These are phyloP conservation scores for Coniophora puteana DNA, from an alignment of 1,284 basidiomycete genomes.

Conservation along the genomic window DNA sequence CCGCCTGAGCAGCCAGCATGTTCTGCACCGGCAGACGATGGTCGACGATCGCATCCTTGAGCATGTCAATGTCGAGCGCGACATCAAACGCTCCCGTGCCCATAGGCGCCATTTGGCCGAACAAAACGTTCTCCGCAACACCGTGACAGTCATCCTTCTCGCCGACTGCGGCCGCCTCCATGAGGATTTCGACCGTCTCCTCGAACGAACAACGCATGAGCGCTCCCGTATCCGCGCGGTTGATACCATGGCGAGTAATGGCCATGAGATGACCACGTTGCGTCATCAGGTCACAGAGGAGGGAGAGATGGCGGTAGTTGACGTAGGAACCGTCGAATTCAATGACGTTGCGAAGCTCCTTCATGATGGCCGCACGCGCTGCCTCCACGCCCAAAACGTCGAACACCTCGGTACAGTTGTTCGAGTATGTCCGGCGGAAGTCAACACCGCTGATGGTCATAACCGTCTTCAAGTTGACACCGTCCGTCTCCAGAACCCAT, in stretches of 20 bases:
- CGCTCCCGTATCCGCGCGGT: constrained; percentile 94
- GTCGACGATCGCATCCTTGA: constrained; percentile 98
- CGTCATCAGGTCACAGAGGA: constrained; percentile 98
- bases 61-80: constrained; percentile 95
- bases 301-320: constrained; percentile 95
- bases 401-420: constrained; percentile 96
- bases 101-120: constrained; percentile 99
- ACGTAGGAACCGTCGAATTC: constrained; percentile 99
- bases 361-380: constrained; percentile 90
- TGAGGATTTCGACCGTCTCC: constrained; percentile 98
- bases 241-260: constrained; percentile 99
- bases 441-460: constrained; percentile 96
- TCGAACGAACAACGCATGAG: constrained; percentile 99
- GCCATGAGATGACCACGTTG: constrained; percentile 96
- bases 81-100: constrained; percentile 96
- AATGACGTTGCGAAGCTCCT: constrained; percentile 91
- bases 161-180: constrained; percentile 97
- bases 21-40: constrained; percentile 88
- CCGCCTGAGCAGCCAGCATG: constrained; percentile 76
- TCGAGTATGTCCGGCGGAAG: constrained; percentile 89
- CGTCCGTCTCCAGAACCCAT: constrained; percentile 98
- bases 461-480: constrained; percentile 91
- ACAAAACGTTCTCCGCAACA: constrained; percentile 97
- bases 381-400: constrained; percentile 98
- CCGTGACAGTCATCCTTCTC: constrained; percentile 98